Evolutionary conservation across 148 eudicot genomes (phyloP), one percentile per base, ranked within the genome.

Genomic region (Chenopodium suecicum): DNA sequence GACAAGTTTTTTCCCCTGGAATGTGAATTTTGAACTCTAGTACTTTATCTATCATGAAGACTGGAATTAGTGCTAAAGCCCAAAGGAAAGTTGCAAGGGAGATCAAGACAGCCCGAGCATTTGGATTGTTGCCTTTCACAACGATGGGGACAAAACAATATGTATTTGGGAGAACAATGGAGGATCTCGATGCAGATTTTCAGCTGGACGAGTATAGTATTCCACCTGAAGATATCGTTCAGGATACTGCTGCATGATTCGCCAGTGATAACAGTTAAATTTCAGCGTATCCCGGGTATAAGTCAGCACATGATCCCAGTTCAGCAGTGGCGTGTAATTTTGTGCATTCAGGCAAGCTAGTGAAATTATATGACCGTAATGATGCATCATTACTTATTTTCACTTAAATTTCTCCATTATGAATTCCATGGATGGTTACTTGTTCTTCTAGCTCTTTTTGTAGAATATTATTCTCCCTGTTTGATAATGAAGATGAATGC

Each of bases 81-180:
- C 99, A 93, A 86, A 90, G 98, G 87, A 93, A 91, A 85, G 89
- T 95, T 79, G 99, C 95, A 48, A 89, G 98, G 85, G 98, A 94
- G 91, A 94, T 94, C 83, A 94, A 94, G 85, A 93, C 90, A 74
- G 98, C 98, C 76, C 91, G 97, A 37, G 94, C 98, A 70, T 93
- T 93, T 81, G 98, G 97, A 66, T 87, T 93, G 31, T 82, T 93
- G 91, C 98, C 98, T 80, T 95, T 92, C 86, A 93, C 98, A 37
- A 89, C 98, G 7, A 92, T 92, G 98, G 98, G 97, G 70, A 91
- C 94, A 17, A 93, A 95, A 85, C 56, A 48, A 47, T 73, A 91
- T 74, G 86, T 63, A 17, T 83, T 80, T 71, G 98, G 98, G 20
- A 70, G 19, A 75, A 90, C 98, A 58, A 93, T 93, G 98, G 88